Evolutionary conservation across 1,284 basidiomycete species (phyloP).

Genomic region (Ganoderma lucidum): DNA sequence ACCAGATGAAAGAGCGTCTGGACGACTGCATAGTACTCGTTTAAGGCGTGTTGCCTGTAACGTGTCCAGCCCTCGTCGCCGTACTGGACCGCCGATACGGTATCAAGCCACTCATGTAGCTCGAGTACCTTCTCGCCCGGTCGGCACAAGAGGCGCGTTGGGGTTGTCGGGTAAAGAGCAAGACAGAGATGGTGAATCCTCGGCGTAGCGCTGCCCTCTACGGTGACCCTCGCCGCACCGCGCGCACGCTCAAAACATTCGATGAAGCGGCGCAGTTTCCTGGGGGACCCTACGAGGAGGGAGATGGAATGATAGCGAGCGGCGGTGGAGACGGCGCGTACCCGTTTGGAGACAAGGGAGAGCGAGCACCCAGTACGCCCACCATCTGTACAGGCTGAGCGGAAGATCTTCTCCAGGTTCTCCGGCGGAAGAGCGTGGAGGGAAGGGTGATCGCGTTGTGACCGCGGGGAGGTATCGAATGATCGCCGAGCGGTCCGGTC

Average conservation of each 20-base stretch:
- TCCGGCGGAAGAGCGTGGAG: conserved; percentile 4
- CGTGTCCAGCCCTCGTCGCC: neutral
- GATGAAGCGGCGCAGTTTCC: conserved; percentile 5
- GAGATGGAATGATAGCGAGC: conserved; percentile 18
- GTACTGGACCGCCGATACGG: neutral
- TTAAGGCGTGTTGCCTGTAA: neutral
- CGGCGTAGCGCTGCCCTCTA: neutral
- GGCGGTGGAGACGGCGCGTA: conserved; percentile 8
- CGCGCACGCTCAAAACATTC: conserved; percentile 1
- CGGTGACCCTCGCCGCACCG: neutral
- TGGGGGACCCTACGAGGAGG: conserved; percentile 11
- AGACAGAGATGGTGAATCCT: conserved; percentile 21
- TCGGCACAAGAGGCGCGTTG: neutral
- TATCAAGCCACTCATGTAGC: neutral
- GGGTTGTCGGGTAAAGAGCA: neutral
- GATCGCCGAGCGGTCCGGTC: neutral
- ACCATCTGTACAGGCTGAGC: conserved; percentile 13
- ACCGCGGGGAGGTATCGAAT: neutral
- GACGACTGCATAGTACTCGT: neutral
- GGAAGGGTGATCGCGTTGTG: neutral
- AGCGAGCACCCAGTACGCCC: conserved; percentile 16
- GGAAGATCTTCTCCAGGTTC: conserved; percentile 18
- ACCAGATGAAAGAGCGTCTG: neutral
- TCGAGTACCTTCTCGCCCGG: neutral
- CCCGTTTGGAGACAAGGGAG: conserved; percentile 12